Conservation (phyloP, 768 basidiomycete genomes). For the Xerocomellus amylosporus region DNA sequence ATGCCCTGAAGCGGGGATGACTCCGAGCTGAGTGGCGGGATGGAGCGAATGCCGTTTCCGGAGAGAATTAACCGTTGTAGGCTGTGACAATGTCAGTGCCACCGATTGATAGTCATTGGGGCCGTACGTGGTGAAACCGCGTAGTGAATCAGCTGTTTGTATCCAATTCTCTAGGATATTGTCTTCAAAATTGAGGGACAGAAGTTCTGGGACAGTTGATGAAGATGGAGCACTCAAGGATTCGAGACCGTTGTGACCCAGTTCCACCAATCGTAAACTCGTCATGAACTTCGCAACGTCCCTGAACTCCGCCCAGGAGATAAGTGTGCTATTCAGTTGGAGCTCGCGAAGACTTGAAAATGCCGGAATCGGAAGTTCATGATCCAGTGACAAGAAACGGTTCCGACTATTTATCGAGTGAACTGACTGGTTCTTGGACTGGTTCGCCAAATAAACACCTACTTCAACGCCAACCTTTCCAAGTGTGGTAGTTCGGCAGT, state of each 20-base stretch:
- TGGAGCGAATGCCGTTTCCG: conserved; percentile 53
- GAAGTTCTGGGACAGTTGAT: conserved; percentile 32
- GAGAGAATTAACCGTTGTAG: conserved; percentile 65
- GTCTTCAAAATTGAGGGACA: conserved; percentile 65
- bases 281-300: conserved; percentile 52
- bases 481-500: conserved; percentile 58
- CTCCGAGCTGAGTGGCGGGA: conserved; percentile 35
- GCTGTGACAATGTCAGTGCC: conserved; percentile 32
- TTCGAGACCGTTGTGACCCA: conserved; percentile 65
- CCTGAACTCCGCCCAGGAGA: conserved; percentile 68
- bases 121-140: conserved; percentile 44
- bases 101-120: background rate
- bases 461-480: conserved; percentile 77
- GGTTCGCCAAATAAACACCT: conserved; percentile 32
- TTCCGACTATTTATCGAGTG: conserved; percentile 52
- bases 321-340: conserved; percentile 70
- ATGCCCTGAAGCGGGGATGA: conserved; percentile 36
- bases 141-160: conserved; percentile 44
- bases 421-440: conserved; percentile 17
- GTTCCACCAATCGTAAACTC: conserved; percentile 52
- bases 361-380: conserved; percentile 35
- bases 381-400: conserved; percentile 49
- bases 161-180: conserved; percentile 63
- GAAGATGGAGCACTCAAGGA: conserved; percentile 26
- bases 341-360: conserved; percentile 60